These are phyloP conservation scores for Ceratocystis colombiana DNA, from an alignment of 2,329 filamentous ascomycete species.

Conservation along the genomic window DNA sequence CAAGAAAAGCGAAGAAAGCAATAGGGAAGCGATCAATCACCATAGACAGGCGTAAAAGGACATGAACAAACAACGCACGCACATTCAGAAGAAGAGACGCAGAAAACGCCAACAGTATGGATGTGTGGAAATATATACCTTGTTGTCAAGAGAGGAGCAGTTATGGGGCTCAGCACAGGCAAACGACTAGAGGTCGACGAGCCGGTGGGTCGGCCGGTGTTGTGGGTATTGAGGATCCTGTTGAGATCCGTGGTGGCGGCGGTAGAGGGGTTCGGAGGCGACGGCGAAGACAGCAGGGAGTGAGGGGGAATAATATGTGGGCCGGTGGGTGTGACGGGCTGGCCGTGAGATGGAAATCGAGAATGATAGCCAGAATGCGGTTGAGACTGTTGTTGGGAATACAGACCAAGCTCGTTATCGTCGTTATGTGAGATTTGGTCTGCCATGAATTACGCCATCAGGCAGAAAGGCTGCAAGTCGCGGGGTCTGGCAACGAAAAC, in stretches of 20 bases:
- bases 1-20: no score
- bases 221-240: background rate
- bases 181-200: background rate
- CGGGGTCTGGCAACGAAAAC: constrained; percentile 7
- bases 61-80: constrained; percentile 1
- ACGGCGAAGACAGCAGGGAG: background rate
- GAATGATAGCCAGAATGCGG: background rate
- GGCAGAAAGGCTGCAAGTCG: constrained; percentile 36
- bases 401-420: constrained; percentile 24
- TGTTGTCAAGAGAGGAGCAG: background rate
- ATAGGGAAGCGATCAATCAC: background rate
- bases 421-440: constrained; percentile 43
- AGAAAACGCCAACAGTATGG: background rate
- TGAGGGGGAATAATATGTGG: background rate
- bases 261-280: background rate
- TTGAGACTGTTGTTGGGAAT: constrained; percentile 16
- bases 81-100: background rate
- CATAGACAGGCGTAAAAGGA: background rate
- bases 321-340: background rate
- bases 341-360: constrained; percentile 7
- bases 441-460: constrained; percentile 61
- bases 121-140: background rate
- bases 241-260: background rate
- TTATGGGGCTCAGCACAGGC: background rate
- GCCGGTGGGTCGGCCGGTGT: background rate